Percentiles rank a stretch among this genome's conserved stretches.
Conservation (phyloP, 139 green algal genomes). For the Microglena sp. region DNA sequence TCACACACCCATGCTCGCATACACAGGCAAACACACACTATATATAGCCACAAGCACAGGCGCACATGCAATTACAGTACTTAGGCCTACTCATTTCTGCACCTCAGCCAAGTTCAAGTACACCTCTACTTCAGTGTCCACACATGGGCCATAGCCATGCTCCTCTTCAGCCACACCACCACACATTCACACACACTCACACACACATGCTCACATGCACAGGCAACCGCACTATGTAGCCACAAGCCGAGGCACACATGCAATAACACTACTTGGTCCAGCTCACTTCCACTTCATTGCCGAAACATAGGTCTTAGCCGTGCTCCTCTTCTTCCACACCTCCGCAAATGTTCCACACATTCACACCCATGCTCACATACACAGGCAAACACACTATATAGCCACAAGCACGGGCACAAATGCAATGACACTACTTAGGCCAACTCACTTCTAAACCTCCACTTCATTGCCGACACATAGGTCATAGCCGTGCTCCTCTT, state of each 20-base stretch:
- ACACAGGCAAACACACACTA: not conserved
- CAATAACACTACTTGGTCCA: no score
- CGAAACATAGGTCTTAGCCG: no score
- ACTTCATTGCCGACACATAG: no score
- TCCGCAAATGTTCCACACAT: no score
- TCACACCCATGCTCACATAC: no score
- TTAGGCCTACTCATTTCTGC: constrained; percentile 45
- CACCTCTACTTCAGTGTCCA: constrained; percentile 53
- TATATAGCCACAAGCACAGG: not conserved
- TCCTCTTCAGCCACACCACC: not conserved
- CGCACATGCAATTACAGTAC: constrained; percentile 11
- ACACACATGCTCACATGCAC: not conserved
- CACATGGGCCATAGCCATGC: constrained; percentile 35
- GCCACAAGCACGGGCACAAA: constrained; percentile 13
- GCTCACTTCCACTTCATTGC: no score
- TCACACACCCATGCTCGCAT: no score
- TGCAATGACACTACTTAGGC: no score
- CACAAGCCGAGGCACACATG: constrained; percentile 1
- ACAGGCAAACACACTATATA: no score
- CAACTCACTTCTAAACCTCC: no score
- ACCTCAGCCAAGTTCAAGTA: constrained; percentile 76
- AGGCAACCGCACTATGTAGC: constrained; percentile 2
- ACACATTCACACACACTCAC: constrained; percentile 5
- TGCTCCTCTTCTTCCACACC: no score
- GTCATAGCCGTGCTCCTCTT: no score